Evolutionary conservation across 805 yeast genomes (phyloP).

Genomic region (Lachancea dasiensis): DNA sequence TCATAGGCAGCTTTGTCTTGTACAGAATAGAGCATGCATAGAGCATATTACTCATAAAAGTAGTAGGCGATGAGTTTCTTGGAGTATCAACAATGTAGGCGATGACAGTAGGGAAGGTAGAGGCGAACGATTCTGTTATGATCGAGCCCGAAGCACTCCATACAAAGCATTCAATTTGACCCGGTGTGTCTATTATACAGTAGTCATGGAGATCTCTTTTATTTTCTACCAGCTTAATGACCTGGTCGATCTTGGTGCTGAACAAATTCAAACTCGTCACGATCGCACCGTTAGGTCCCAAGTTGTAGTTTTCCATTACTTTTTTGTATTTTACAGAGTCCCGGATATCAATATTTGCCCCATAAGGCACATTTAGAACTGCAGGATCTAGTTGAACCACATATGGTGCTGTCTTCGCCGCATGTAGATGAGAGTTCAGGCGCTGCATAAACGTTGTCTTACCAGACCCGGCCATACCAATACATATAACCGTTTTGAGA

Average conservation of each 20-base stretch:
- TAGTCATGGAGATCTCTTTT: constrained; percentile 51
- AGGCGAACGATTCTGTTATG: constrained; percentile 93
- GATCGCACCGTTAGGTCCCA: constrained; percentile 98
- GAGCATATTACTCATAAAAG: constrained; percentile 96
- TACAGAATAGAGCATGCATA: constrained; percentile 96
- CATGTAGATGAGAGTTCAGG: constrained; percentile 79
- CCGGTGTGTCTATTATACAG: constrained; percentile 94
- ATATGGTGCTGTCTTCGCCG: constrained; percentile 71
- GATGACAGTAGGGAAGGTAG: constrained; percentile 89
- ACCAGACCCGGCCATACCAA: constrained; percentile 78
- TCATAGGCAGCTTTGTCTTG: constrained; percentile 95
- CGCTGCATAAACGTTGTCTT: constrained; percentile 98
- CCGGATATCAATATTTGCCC: constrained; percentile 90
- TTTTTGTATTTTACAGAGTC: constrained; percentile 93
- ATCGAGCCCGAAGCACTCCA: constrained; percentile 98
- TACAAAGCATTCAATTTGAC: constrained; percentile 96
- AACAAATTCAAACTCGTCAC: constrained; percentile 90
- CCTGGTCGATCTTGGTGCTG: constrained; percentile 95
- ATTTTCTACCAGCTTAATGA: constrained; percentile 76
- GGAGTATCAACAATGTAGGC: constrained; percentile 98
- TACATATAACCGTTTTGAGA: constrained; percentile 42
- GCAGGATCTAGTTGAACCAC: constrained; percentile 96
- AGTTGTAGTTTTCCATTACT: constrained; percentile 90
- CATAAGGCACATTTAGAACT: constrained; percentile 87
- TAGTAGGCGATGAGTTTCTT: constrained; percentile 86